Percentiles rank a stretch among this genome's conserved stretches.
These are phyloP conservation scores for Backusella luteola DNA, from an alignment of 192 early-diverging fungal genomes.

Conservation along the genomic window DNA sequence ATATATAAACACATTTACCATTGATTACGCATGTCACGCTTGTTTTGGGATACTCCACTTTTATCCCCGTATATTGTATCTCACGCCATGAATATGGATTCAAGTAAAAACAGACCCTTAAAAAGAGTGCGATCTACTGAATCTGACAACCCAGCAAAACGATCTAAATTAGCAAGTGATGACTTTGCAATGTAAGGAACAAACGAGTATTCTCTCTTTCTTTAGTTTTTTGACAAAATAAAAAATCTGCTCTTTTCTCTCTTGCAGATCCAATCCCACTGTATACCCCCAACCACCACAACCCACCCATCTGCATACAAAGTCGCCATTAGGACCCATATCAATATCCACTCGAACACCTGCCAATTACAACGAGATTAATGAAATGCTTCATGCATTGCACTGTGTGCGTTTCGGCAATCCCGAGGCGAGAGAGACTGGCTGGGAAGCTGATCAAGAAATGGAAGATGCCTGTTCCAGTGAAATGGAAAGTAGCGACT, in stretches of 20 bases:
- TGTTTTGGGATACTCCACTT: slow-evolving; percentile 9
- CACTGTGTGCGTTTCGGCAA: slow-evolving; percentile 24
- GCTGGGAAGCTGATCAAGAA: slow-evolving; percentile 12
- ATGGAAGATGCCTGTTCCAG: background rate
- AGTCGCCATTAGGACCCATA: background rate
- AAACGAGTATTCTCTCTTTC: background rate
- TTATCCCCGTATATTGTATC: background rate
- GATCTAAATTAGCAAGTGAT: background rate
- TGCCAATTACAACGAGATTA: slow-evolving; percentile 20
- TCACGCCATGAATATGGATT: slow-evolving; percentile 10
- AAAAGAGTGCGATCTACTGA: slow-evolving; percentile 15
- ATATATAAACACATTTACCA: background rate
- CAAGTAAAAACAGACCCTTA: background rate
- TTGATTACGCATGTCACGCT: slow-evolving; percentile 5
- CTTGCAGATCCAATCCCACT: background rate
- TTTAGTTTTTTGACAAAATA: background rate
- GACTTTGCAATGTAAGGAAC: background rate
- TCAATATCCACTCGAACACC: slow-evolving; percentile 5
- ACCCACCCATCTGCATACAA: background rate
- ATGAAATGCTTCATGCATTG: slow-evolving; percentile 18
- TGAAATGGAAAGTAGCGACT: background rate
- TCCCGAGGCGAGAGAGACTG: slow-evolving; percentile 22
- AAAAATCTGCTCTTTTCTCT: background rate
- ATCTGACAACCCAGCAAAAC: background rate
- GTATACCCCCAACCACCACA: background rate